Conservation (phyloP, 2,329 filamentous ascomycete species). For the Pseudopithomyces maydicus region DNA sequence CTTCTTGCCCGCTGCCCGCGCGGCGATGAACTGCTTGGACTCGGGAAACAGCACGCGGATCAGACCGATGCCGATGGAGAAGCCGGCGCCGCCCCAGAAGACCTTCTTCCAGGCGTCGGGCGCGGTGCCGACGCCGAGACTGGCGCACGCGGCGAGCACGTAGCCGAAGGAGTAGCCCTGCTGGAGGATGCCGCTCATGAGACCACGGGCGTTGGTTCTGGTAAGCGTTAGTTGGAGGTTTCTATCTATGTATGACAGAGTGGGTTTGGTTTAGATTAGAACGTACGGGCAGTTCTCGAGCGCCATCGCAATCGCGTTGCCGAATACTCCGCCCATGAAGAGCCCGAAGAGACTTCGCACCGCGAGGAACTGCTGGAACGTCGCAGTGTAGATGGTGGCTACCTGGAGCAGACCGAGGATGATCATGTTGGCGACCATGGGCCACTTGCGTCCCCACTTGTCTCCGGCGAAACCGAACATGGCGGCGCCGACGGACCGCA, state of each 20-base stretch:
- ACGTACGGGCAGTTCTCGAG: constrained; percentile 72
- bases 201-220: constrained; percentile 67
- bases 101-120: constrained; percentile 74
- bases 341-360: constrained; percentile 75
- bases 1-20: constrained; percentile 64
- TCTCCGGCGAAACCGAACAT: constrained; percentile 79
- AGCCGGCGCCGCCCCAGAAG: constrained; percentile 72
- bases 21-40: constrained; percentile 74
- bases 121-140: constrained; percentile 71
- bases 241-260: no score
- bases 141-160: constrained; percentile 75
- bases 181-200: constrained; percentile 82
- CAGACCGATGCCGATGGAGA: constrained; percentile 72
- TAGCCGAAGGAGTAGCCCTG: constrained; percentile 84
- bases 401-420: constrained; percentile 73
- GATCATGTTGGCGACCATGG: constrained; percentile 81
- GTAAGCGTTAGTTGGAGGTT: constrained; percentile 14
- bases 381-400: constrained; percentile 76
- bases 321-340: constrained; percentile 82
- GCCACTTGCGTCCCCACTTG: constrained; percentile 81
- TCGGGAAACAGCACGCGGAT: constrained; percentile 73
- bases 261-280: constrained; percentile 18
- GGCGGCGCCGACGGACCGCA: constrained; percentile 76
- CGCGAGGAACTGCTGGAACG: constrained; percentile 75
- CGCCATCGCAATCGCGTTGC: constrained; percentile 78